Percentiles rank a stretch among this genome's conserved stretches.
Conservation (phyloP, 148 eudicot species). For the Arctostaphylos glauca region DNA sequence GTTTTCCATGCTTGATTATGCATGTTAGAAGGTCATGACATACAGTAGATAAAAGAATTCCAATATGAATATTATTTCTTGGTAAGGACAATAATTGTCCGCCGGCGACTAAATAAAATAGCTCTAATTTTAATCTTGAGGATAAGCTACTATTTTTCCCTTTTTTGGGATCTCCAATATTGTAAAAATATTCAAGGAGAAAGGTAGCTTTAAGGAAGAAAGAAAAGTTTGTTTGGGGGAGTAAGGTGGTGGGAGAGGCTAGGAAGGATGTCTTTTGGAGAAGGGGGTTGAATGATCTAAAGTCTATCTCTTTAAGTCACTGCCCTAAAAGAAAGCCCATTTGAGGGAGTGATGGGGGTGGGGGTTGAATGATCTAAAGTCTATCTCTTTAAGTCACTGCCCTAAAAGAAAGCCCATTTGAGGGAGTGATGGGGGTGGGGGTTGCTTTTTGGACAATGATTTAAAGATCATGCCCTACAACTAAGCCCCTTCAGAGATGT, state of each 20-base stretch:
- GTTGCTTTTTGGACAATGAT: slow-evolving; percentile 18
- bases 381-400: background rate
- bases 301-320: slow-evolving; percentile 1
- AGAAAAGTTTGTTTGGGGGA: background rate
- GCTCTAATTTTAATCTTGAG: background rate
- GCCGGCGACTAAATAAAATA: too few relatives aligned
- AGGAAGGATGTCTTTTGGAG: background rate
- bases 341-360: slow-evolving; percentile 3
- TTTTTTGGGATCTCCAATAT: background rate
- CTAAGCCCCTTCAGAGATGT: slow-evolving; percentile 8
- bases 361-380: background rate
- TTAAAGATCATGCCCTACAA: slow-evolving; percentile 13
- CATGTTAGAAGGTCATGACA: too few relatives aligned
- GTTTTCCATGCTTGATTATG: too few relatives aligned
- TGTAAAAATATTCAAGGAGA: background rate
- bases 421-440: background rate
- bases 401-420: slow-evolving; percentile 6
- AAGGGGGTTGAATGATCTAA: background rate
- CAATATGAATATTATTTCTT: too few relatives aligned
- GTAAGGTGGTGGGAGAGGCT: background rate
- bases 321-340: slow-evolving; percentile 6
- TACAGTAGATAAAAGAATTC: too few relatives aligned
- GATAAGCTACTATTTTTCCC: background rate
- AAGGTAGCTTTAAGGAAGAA: background rate
- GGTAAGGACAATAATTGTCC: too few relatives aligned